Percentiles rank a stretch among this genome's conserved stretches.
Evolutionary conservation across 176 grass and related monocot genomes (phyloP).

Genomic region (Cocos nucifera): DNA sequence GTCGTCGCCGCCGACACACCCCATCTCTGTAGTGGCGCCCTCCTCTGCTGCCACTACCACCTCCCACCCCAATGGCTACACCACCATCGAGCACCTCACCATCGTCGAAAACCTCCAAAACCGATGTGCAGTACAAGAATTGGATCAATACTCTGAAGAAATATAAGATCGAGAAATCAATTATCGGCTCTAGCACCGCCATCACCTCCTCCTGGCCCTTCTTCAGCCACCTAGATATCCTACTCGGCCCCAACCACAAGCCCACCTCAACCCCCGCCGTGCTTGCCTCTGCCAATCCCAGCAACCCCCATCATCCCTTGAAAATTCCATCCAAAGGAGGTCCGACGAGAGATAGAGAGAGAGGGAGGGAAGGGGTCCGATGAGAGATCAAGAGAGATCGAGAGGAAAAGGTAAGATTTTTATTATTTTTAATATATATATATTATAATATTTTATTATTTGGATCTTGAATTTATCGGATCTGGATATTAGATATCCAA

Average conservation of each 20-base stretch:
- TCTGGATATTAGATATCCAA: too few relatives aligned
- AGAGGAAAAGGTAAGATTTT: too few relatives aligned
- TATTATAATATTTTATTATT: too few relatives aligned
- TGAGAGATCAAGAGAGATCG: too few relatives aligned
- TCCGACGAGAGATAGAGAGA: too few relatives aligned
- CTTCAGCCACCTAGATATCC: conserved; percentile 55
- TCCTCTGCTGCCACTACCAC: neutral
- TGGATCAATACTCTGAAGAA: too few relatives aligned
- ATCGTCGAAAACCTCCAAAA: too few relatives aligned
- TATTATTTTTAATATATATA: too few relatives aligned
- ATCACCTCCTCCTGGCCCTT: conserved; percentile 62
- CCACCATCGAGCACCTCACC: conserved; percentile 2
- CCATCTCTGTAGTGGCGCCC: neutral
- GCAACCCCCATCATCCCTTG: neutral
- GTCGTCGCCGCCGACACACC: neutral
- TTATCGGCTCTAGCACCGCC: conserved; percentile 13
- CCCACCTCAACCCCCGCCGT: neutral
- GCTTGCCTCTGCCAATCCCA: conserved; percentile 14
- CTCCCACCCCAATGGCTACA: conserved; percentile 27
- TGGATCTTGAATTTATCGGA: too few relatives aligned
- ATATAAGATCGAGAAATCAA: conserved; percentile 76
- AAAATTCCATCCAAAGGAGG: conserved; percentile 5
- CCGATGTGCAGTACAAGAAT: too few relatives aligned
- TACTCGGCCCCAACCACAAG: conserved; percentile 62
- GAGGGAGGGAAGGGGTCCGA: too few relatives aligned